Conservation (phyloP, 768 basidiomycete genomes). For the Mycena olivaceomarginata region DNA sequence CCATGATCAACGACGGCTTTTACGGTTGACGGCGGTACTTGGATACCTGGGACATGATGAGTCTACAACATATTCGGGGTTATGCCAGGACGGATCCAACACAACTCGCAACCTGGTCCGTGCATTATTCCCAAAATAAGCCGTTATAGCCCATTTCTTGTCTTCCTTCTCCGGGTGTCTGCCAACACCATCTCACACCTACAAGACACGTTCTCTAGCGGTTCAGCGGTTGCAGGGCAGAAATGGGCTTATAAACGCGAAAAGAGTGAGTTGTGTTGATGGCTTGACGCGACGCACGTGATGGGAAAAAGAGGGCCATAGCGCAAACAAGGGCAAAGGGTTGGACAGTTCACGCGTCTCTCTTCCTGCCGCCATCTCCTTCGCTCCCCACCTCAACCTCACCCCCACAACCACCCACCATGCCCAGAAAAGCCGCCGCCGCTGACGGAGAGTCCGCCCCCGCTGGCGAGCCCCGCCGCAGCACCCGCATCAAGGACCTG, state of each 20-base stretch:
- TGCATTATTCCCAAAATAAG: no score
- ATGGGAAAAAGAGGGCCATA: conserved; percentile 36
- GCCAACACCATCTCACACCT: no score
- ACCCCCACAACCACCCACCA: conserved; percentile 48
- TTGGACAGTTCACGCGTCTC: conserved; percentile 38
- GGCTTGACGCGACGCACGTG: conserved; percentile 41
- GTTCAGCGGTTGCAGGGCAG: not conserved
- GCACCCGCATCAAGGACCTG: conserved; percentile 83
- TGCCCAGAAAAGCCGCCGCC: conserved; percentile 83
- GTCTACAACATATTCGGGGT: no score
- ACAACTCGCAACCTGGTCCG: no score
- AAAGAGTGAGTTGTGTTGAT: conserved; percentile 29
- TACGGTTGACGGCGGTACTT: no score
- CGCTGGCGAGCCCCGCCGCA: conserved; percentile 78
- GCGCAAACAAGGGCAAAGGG: conserved; percentile 27
- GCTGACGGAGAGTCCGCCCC: conserved; percentile 48
- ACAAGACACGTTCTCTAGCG: conserved; percentile 14
- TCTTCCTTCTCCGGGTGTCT: no score
- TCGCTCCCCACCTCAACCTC: not conserved
- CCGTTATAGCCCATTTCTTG: no score
- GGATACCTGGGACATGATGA: no score
- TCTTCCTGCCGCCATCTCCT: conserved; percentile 30
- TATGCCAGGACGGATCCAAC: no score
- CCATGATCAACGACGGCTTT: no score
- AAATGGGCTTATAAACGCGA: conserved; percentile 22